These are phyloP conservation scores for Xylaria multiplex DNA, from an alignment of 2,329 filamentous ascomycete genomes.

Conservation along the genomic window DNA sequence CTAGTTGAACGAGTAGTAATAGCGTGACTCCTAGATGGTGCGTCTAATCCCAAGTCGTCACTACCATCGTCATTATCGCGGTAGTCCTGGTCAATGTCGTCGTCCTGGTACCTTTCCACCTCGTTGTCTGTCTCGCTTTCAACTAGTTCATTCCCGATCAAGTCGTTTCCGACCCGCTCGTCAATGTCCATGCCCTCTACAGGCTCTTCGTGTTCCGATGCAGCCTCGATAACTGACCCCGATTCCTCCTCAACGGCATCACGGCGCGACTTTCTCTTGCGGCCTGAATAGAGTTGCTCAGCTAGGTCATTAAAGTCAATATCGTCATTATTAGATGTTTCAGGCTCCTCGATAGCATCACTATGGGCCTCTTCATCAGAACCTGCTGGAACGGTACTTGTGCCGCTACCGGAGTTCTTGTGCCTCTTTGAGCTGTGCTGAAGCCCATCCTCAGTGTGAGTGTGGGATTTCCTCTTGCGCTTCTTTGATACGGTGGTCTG, in stretches of 20 bases:
- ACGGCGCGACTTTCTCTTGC: slow-evolving; percentile 28
- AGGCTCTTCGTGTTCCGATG: slow-evolving; percentile 12
- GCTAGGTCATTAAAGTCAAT: slow-evolving; percentile 42
- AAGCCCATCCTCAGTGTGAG: slow-evolving; percentile 17
- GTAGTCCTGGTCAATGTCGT: slow-evolving; percentile 29
- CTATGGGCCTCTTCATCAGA: slow-evolving; percentile 3
- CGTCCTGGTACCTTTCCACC: slow-evolving; percentile 25
- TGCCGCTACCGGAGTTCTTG: slow-evolving; percentile 29
- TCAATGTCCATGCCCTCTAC: slow-evolving; percentile 21
- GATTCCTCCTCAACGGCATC: slow-evolving; percentile 13
- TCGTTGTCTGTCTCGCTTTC: slow-evolving; percentile 16
- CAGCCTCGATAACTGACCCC: not conserved
- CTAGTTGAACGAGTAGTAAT: not conserved
- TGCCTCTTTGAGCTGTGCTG: slow-evolving; percentile 36
- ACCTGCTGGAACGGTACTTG: not conserved
- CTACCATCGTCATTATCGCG: not conserved
- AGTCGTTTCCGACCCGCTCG: slow-evolving; percentile 1
- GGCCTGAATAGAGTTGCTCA: slow-evolving; percentile 41
- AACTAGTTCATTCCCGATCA: slow-evolving; percentile 1
- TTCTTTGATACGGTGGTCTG: slow-evolving; percentile 22
- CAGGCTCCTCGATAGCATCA: not conserved
- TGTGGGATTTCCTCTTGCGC: slow-evolving; percentile 31
- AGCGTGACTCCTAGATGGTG: not conserved
- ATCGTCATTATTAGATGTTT: not conserved
- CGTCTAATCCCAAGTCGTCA: not conserved